These are phyloP conservation scores for Graphilbum fragrans DNA, from an alignment of 2,329 filamentous ascomycete species.

Conservation along the genomic window DNA sequence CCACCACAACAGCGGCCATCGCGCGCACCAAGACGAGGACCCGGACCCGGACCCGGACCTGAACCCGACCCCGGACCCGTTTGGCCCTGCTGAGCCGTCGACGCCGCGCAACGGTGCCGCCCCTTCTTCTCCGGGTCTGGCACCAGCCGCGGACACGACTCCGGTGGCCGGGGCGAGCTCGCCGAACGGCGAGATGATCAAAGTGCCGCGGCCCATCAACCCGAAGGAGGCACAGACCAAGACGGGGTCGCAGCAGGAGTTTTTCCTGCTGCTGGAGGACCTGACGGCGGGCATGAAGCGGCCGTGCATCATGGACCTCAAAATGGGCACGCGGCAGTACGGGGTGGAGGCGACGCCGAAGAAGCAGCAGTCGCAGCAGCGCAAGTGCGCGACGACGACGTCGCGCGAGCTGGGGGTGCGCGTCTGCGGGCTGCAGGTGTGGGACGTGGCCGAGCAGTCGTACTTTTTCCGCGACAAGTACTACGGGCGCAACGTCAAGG, in stretches of 20 bases:
- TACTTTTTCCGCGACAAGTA: constrained; percentile 99
- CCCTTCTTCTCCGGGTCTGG: neutral
- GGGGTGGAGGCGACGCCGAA: constrained; percentile 84
- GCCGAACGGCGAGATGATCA: constrained; percentile 24
- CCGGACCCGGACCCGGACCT: constrained; percentile 4
- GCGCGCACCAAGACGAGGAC: neutral
- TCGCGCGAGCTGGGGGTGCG: constrained; percentile 85
- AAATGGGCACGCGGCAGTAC: constrained; percentile 97
- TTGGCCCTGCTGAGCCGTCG: neutral
- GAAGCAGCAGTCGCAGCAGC: constrained; percentile 84
- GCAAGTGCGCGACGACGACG: constrained; percentile 87
- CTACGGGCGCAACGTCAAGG: constrained; percentile 78
- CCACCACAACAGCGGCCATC: neutral
- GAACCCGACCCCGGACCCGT: neutral
- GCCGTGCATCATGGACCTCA: constrained; percentile 92
- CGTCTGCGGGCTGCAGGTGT: constrained; percentile 91
- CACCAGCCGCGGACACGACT: constrained; percentile 11
- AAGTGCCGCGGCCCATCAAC: constrained; percentile 52
- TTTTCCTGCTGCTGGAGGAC: constrained; percentile 88
- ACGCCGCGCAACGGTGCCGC: neutral
- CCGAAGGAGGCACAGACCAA: constrained; percentile 64
- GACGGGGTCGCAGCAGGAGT: constrained; percentile 61
- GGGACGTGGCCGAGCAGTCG: constrained; percentile 71
- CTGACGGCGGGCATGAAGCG: constrained; percentile 93
- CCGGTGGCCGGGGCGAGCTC: constrained; percentile 3